A percentile compares a stretch with the other conserved stretches of the same genome.
Evolutionary conservation across 1,284 basidiomycete genomes (phyloP).

Genomic region (Ustilago vetiveriae): DNA sequence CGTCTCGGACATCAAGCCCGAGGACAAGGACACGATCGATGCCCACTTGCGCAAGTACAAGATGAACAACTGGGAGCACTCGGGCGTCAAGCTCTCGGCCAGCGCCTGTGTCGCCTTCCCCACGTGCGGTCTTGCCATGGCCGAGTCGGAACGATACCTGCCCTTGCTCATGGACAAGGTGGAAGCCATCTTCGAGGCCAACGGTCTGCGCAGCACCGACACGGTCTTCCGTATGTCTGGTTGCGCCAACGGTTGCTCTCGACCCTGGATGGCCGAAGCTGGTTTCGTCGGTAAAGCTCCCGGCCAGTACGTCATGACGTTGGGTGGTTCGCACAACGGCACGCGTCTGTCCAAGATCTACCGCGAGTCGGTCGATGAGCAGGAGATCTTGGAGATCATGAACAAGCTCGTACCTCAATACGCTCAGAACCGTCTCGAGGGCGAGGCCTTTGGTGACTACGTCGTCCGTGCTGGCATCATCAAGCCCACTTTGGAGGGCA

Average conservation of each 20-base stretch:
- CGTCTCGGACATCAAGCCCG: conserved; percentile 79
- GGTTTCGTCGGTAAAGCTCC: conserved; percentile 97
- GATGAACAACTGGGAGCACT: conserved; percentile 85
- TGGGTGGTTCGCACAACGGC: conserved; percentile 93
- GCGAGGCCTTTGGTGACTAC: conserved; percentile 94
- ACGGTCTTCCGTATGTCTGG: conserved; percentile 92
- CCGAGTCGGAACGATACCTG: conserved; percentile 93
- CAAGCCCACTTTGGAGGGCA: conserved; percentile 58
- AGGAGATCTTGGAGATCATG: conserved; percentile 90
- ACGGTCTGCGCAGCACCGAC: conserved; percentile 88
- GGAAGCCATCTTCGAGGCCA: conserved; percentile 91
- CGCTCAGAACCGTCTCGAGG: conserved; percentile 85
- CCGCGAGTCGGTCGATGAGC: conserved; percentile 87
- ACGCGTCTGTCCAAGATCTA: conserved; percentile 94
- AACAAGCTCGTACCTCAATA: conserved; percentile 91
- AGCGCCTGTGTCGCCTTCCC: conserved; percentile 93
- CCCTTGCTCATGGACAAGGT: conserved; percentile 93
- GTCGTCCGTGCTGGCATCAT: conserved; percentile 73
- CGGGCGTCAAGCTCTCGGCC: conserved; percentile 76
- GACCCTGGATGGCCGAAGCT: conserved; percentile 94
- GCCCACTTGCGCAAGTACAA: conserved; percentile 83
- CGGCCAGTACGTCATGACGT: conserved; percentile 90
- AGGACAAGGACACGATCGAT: conserved; percentile 78
- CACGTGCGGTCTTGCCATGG: conserved; percentile 92
- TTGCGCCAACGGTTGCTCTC: conserved; percentile 67